phyloP scores from a whole-genome alignment of 371 early-diverging fungal genomes.

The Dinochytrium kinnereticum region DNA sequence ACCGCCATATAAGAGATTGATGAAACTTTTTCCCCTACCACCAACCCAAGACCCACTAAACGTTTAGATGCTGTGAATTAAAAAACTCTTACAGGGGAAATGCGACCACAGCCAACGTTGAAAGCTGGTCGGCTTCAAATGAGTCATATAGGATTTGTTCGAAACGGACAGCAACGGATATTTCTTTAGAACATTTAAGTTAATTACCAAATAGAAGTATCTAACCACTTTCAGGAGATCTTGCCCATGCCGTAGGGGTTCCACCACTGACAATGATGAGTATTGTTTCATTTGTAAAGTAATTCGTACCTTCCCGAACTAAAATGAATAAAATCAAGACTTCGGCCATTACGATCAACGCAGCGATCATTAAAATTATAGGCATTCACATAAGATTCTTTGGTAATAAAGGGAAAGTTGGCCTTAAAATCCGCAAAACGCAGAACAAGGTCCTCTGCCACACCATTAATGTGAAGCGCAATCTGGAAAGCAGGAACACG shows the following conservation, averaged over 20 bases:
- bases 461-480: no score
- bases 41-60: constrained; percentile 32
- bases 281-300: not conserved
- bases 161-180: constrained; percentile 24
- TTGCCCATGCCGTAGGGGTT: not conserved
- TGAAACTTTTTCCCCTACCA: constrained; percentile 19
- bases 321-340: not conserved
- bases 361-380: no score
- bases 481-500: no score
- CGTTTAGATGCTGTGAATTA: not conserved
- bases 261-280: not conserved
- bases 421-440: no score
- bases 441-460: no score
- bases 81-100: constrained; percentile 31
- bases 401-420: no score
- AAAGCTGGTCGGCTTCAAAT: constrained; percentile 12
- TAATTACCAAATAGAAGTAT: not conserved
- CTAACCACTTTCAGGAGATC: not conserved
- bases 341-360: no score
- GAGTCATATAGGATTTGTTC: constrained; percentile 35
- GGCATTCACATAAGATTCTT: not conserved
- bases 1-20: not conserved
- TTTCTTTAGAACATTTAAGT: not conserved
- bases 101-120: constrained; percentile 30
- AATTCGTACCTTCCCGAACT: not conserved